Evolutionary conservation across 306 rosid species (phyloP).

Genomic region (Inga laurina): DNA sequence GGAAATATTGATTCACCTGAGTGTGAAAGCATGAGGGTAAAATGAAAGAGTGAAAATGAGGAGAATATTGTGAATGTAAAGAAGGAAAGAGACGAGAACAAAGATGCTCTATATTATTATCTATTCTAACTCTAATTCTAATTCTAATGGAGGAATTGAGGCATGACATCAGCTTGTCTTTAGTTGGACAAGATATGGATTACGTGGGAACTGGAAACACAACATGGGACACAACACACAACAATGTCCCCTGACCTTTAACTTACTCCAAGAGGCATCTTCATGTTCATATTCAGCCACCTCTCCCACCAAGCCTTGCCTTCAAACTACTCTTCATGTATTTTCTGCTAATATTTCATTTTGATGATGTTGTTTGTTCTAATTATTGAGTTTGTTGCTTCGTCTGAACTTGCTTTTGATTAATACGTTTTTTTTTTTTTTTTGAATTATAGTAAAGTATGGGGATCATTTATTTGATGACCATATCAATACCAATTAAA

Average conservation of each 20-base stretch:
- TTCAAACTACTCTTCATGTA: neutral
- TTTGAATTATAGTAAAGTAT: too few species aligned
- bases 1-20: neutral
- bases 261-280: constrained; percentile 22
- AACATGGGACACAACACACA: neutral
- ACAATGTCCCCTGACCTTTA: constrained; percentile 17
- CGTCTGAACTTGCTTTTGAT: neutral
- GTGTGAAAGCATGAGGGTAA: neutral
- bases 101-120: neutral
- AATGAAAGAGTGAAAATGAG: neutral
- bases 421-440: too few species aligned
- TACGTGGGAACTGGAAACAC: neutral
- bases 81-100: neutral
- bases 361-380: neutral
- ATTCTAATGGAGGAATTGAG: neutral
- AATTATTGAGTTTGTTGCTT: neutral
- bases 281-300: neutral
- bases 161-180: constrained; percentile 7
- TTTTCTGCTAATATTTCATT: too few species aligned
- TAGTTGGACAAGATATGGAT: neutral
- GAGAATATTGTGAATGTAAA: neutral
- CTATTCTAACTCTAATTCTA: neutral
- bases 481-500: neutral
- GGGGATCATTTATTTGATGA: neutral
- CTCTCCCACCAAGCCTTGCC: neutral